Percentiles rank a stretch among this genome's conserved stretches.
These are phyloP conservation scores for Echites panduratus DNA, from an alignment of 257 asterid genomes.

Conservation along the genomic window DNA sequence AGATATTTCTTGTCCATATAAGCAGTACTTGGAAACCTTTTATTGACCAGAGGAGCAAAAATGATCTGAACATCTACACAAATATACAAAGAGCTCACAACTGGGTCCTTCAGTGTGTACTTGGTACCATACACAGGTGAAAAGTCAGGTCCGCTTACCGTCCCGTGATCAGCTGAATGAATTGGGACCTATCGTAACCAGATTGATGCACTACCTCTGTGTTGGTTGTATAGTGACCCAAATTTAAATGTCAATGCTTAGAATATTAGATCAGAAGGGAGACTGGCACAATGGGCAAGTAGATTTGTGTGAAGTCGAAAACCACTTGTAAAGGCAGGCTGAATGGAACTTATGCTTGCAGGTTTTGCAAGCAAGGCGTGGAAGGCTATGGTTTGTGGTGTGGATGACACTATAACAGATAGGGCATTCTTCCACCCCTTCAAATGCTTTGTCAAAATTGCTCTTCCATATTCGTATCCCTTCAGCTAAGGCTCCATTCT, in stretches of 20 bases:
- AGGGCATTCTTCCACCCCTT: conserved; percentile 99
- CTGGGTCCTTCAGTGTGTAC: too few species aligned
- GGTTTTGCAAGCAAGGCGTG: conserved; percentile 96
- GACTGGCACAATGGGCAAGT: conserved; percentile 97
- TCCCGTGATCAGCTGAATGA: not conserved
- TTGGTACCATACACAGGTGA: not conserved
- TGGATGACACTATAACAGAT: conserved; percentile 96
- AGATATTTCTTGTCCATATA: not conserved
- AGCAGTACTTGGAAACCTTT: not conserved
- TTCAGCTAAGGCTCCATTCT: conserved; percentile 98
- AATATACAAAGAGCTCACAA: not conserved
- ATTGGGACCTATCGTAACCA: too few species aligned
- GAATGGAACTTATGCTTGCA: conserved; percentile 98
- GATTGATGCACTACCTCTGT: too few species aligned
- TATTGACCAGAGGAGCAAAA: not conserved
- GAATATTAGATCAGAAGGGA: conserved; percentile 55
- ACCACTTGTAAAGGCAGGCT: conserved; percentile 97
- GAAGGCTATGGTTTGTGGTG: conserved; percentile 84
- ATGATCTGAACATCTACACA: not conserved
- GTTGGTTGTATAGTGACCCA: not conserved
- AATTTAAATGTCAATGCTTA: not conserved
- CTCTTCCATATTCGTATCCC: conserved; percentile 92
- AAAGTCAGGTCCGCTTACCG: not conserved
- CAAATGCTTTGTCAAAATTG: conserved; percentile 95
- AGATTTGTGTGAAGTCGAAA: conserved; percentile 97